Evolutionary conservation across 2,329 filamentous ascomycete genomes (phyloP).

Genomic region (Scopulariopsis brevicaulis): DNA sequence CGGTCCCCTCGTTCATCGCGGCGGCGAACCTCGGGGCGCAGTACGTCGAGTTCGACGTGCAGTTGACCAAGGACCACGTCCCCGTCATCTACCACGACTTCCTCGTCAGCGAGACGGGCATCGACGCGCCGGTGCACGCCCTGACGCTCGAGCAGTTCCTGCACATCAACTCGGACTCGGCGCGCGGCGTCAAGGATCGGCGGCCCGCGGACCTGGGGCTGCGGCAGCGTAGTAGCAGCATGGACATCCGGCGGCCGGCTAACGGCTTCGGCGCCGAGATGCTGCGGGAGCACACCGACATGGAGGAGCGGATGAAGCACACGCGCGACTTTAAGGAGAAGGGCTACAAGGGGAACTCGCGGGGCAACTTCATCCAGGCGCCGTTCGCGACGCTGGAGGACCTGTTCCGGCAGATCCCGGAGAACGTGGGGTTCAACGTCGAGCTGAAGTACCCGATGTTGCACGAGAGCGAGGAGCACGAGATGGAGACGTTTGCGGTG

Average conservation of each 20-base stretch:
- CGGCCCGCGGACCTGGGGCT: slow-evolving; percentile 6
- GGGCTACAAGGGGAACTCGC: slow-evolving; percentile 90
- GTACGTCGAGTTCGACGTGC: slow-evolving; percentile 74
- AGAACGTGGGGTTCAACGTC: slow-evolving; percentile 88
- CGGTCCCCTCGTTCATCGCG: slow-evolving; percentile 88
- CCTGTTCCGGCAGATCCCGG: slow-evolving; percentile 75
- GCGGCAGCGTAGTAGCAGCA: slow-evolving; percentile 22
- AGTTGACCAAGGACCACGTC: slow-evolving; percentile 96
- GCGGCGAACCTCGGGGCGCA: slow-evolving; percentile 83
- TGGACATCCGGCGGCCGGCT: slow-evolving; percentile 21
- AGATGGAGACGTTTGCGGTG: slow-evolving; percentile 93
- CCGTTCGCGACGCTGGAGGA: slow-evolving; percentile 94
- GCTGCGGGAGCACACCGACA: slow-evolving; percentile 25
- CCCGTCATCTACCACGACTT: slow-evolving; percentile 99
- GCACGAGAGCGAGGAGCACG: slow-evolving; percentile 85
- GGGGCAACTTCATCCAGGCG: slow-evolving; percentile 89
- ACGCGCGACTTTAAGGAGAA: slow-evolving; percentile 90
- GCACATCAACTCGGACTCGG: slow-evolving; percentile 57
- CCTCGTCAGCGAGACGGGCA: slow-evolving; percentile 91
- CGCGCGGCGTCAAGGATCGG: slow-evolving; percentile 3
- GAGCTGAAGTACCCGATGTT: slow-evolving; percentile 99
- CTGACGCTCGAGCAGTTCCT: slow-evolving; percentile 93
- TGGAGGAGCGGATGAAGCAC: slow-evolving; percentile 88
- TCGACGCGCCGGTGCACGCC: slow-evolving; percentile 92
- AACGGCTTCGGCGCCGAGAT: slow-evolving; percentile 33